A percentile compares a stretch with the other conserved stretches of the same genome.
Conservation (phyloP, 495 filamentous ascomycete genomes). For the Hypoxylon trugodes region DNA sequence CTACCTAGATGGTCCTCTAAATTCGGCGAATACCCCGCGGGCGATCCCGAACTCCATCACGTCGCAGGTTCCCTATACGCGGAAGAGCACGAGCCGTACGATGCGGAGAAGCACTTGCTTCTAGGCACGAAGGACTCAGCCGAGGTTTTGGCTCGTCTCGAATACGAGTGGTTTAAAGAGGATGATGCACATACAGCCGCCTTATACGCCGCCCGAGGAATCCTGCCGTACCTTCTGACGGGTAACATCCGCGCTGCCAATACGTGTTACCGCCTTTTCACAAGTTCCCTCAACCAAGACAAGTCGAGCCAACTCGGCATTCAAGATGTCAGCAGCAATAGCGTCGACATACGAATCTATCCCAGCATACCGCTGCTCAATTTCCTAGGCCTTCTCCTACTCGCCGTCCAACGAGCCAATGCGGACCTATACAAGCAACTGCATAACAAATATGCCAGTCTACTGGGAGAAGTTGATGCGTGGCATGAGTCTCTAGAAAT, state of each 20-base stretch:
- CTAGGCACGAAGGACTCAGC: constrained; percentile 91
- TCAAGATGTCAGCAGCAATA: constrained; percentile 82
- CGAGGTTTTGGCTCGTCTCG: constrained; percentile 77
- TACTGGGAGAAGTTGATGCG: constrained; percentile 73
- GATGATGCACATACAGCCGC: constrained; percentile 90
- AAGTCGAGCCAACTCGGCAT: constrained; percentile 70
- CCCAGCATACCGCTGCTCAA: constrained; percentile 90
- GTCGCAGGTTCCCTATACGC: constrained; percentile 88
- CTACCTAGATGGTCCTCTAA: constrained; percentile 78
- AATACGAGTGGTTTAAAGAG: constrained; percentile 92
- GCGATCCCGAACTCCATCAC: constrained; percentile 95
- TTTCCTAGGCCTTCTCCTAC: constrained; percentile 83
- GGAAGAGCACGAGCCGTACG: constrained; percentile 89
- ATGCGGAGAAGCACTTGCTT: constrained; percentile 88
- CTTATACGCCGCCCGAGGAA: constrained; percentile 85
- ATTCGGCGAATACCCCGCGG: constrained; percentile 85
- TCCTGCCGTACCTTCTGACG: constrained; percentile 90
- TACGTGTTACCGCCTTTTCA: constrained; percentile 82
- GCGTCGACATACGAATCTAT: constrained; percentile 80
- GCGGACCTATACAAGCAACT: constrained; percentile 84
- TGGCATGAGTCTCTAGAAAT: constrained; percentile 89
- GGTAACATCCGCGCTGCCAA: constrained; percentile 91
- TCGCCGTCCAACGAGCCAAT: constrained; percentile 82
- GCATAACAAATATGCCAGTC: constrained; percentile 77
- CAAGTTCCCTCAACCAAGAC: constrained; percentile 70